phyloP scores from a whole-genome alignment of 257 asterid genomes.

The Nicotiana otophora region DNA sequence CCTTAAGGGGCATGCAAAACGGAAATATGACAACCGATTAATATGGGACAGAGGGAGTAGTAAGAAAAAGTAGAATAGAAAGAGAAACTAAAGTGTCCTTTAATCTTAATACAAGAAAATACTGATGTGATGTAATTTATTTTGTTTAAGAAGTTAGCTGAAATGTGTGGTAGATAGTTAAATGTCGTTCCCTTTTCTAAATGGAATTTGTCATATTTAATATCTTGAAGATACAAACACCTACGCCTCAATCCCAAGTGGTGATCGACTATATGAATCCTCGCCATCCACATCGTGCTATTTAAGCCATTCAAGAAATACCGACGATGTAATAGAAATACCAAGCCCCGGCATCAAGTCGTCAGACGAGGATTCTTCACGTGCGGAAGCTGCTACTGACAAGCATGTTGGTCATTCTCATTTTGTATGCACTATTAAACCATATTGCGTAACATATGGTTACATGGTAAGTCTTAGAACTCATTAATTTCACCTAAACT shows the following conservation, averaged over 20 bases:
- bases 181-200: neutral
- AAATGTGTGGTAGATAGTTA: neutral
- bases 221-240: neutral
- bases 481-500: neutral
- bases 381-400: neutral
- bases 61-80: too few species aligned
- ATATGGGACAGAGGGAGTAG: too few species aligned
- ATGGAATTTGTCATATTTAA: neutral
- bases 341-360: neutral
- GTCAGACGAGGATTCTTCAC: neutral
- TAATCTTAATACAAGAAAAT: too few species aligned
- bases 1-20: too few species aligned
- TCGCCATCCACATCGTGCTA: too few species aligned
- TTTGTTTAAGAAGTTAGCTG: neutral
- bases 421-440: neutral
- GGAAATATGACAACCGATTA: too few species aligned
- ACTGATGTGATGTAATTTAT: neutral
- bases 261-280: too few species aligned
- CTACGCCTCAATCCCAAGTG: too few species aligned
- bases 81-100: too few species aligned
- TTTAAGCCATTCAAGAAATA: too few species aligned
- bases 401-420: neutral
- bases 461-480: neutral
- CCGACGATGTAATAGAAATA: neutral
- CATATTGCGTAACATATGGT: neutral